Percentiles rank a stretch among this genome's conserved stretches.
These are phyloP conservation scores for Pseudonectria buxi DNA, from an alignment of 2,329 filamentous ascomycete genomes.

Conservation along the genomic window DNA sequence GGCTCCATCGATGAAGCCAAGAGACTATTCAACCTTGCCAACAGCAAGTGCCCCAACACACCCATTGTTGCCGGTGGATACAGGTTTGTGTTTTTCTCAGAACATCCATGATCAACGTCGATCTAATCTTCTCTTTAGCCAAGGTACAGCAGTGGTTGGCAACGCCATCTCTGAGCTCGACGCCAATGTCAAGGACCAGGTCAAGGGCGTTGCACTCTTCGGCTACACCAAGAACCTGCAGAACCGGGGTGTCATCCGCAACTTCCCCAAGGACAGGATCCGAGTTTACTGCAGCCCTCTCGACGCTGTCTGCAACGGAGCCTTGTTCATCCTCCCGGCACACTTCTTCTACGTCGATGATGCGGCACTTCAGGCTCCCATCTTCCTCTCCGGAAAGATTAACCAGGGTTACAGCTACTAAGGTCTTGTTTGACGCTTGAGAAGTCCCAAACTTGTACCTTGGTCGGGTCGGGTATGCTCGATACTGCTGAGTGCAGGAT, in stretches of 20 bases:
- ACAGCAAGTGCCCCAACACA: conserved; percentile 36
- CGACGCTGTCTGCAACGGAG: conserved; percentile 32
- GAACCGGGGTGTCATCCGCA: conserved; percentile 32
- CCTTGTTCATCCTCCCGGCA: conserved; percentile 27
- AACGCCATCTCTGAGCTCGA: conserved; percentile 30
- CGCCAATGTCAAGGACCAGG: conserved; percentile 23
- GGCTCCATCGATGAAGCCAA: conserved; percentile 35
- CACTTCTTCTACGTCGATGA: conserved; percentile 26
- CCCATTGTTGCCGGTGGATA: conserved; percentile 36
- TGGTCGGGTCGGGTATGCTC: too few relatives aligned
- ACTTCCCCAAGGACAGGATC: conserved; percentile 28
- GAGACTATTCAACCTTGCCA: conserved; percentile 32
- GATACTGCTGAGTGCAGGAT: too few relatives aligned
- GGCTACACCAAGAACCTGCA: conserved; percentile 39
- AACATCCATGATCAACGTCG: neutral
- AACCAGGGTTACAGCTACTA: too few relatives aligned
- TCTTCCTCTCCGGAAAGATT: conserved; percentile 9
- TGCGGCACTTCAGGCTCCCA: conserved; percentile 15
- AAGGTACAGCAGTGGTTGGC: conserved; percentile 39
- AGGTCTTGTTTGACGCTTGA: too few relatives aligned
- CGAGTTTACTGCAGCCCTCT: conserved; percentile 31
- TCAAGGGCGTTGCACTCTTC: conserved; percentile 32
- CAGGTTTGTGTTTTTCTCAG: conserved; percentile 11
- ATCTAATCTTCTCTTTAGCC: conserved; percentile 12
- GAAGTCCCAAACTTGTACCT: too few relatives aligned